A percentile compares a stretch with the other conserved stretches of the same genome.
These are phyloP conservation scores for Patellifolia procumbens DNA, from an alignment of 179 eudicot genomes.

Conservation along the genomic window DNA sequence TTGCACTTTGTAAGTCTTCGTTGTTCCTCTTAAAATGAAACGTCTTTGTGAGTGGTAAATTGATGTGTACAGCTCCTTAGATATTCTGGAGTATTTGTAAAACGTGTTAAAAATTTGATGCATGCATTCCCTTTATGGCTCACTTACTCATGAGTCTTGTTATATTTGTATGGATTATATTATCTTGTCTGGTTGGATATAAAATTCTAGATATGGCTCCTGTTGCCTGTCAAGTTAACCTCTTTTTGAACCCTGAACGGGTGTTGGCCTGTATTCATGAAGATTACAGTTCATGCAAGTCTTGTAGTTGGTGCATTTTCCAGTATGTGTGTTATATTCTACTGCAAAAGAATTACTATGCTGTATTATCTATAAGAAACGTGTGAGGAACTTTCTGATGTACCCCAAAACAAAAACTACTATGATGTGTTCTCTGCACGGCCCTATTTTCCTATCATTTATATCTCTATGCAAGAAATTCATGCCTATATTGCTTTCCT, in stretches of 20 bases:
- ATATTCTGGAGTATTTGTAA: background rate
- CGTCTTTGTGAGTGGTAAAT: background rate
- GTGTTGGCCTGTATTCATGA: background rate
- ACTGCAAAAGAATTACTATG: background rate
- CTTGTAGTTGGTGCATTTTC: background rate
- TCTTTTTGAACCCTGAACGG: background rate
- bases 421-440: background rate
- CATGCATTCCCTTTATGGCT: background rate
- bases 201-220: background rate
- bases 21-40: background rate
- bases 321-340: background rate
- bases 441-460: background rate
- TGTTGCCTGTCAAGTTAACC: background rate
- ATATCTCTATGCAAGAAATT: background rate
- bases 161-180: too few species aligned
- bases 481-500: conserved; percentile 12
- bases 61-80: background rate
- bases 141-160: too few species aligned
- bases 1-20: background rate
- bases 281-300: background rate
- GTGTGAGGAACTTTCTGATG: too few species aligned
- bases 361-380: background rate
- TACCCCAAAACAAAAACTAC: too few species aligned
- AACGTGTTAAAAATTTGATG: background rate
- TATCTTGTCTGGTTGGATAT: too few species aligned